Conservation (phyloP, 1,139 yeast species). For the Kodamaea plutei region DNA sequence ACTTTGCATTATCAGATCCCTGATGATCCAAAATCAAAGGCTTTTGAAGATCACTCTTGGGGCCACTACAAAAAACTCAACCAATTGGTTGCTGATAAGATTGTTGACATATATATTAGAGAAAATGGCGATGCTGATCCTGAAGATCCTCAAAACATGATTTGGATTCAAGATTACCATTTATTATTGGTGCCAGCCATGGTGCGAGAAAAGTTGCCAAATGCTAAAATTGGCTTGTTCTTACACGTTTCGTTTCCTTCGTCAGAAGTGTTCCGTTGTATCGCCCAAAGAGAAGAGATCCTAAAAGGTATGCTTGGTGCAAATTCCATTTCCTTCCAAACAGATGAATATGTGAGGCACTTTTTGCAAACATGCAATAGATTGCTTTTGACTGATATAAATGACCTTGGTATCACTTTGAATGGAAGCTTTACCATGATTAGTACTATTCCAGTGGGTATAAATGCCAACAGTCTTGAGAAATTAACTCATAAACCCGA, state of each 20-base stretch:
- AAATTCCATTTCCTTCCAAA: conserved; percentile 83
- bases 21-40: conserved; percentile 89
- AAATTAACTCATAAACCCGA: conserved; percentile 44
- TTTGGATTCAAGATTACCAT: conserved; percentile 96
- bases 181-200: conserved; percentile 79
- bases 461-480: conserved; percentile 64
- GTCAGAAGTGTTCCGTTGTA: conserved; percentile 89
- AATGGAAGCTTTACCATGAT: conserved; percentile 66
- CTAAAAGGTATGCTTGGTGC: conserved; percentile 87
- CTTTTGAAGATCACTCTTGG: conserved; percentile 96
- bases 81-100: conserved; percentile 73
- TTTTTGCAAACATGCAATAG: conserved; percentile 88
- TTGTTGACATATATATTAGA: conserved; percentile 55
- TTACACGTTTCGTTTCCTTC: conserved; percentile 95
- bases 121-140: conserved; percentile 48
- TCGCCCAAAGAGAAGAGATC: conserved; percentile 78
- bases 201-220: conserved; percentile 72
- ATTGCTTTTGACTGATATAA: conserved; percentile 75
- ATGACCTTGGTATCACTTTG: conserved; percentile 66
- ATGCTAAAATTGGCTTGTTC: conserved; percentile 87
- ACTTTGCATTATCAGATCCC: conserved; percentile 95
- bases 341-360: conserved; percentile 89
- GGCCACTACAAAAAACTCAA: conserved; percentile 73
- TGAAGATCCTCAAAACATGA: conserved; percentile 42
- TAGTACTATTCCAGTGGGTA: conserved; percentile 77